phyloP scores from a whole-genome alignment of 2,329 filamentous ascomycete genomes.

The Karstenula rhodostoma region DNA sequence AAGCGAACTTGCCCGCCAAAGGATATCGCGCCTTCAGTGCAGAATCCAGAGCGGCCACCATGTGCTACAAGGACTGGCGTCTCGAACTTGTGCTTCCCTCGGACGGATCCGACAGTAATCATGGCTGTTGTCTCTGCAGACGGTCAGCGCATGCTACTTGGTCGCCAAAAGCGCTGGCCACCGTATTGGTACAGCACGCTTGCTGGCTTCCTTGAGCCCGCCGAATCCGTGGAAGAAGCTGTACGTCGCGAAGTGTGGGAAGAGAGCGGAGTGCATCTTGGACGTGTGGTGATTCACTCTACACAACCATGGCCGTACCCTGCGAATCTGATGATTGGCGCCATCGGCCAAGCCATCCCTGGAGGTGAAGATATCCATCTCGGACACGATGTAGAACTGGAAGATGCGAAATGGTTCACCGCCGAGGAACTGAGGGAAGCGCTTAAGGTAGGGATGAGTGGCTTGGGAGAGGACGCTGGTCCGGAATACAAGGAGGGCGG shows the following conservation, averaged over 20 bases:
- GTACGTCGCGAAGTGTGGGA: slow-evolving; percentile 62
- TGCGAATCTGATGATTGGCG: slow-evolving; percentile 65
- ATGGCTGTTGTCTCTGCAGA: slow-evolving; percentile 88
- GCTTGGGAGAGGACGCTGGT: slow-evolving; percentile 70
- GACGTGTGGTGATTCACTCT: slow-evolving; percentile 59
- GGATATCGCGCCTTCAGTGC: slow-evolving; percentile 63
- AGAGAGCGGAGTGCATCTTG: slow-evolving; percentile 57
- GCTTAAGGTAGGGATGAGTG: slow-evolving; percentile 71
- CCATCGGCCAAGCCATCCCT: slow-evolving; percentile 84
- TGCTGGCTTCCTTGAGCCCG: slow-evolving; percentile 62
- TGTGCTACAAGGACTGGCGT: slow-evolving; percentile 86
- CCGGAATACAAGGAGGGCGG: slow-evolving; percentile 77
- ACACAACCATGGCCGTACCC: slow-evolving; percentile 64
- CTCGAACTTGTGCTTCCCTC: slow-evolving; percentile 90
- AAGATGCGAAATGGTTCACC: slow-evolving; percentile 87
- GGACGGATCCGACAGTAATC: slow-evolving; percentile 94
- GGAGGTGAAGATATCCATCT: slow-evolving; percentile 82
- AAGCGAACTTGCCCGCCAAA: slow-evolving; percentile 81
- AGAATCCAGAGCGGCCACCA: slow-evolving; percentile 64
- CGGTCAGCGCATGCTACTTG: slow-evolving; percentile 79
- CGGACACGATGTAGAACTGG: slow-evolving; percentile 88
- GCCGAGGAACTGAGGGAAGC: slow-evolving; percentile 83
- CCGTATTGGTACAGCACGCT: slow-evolving; percentile 87
- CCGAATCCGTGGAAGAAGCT: slow-evolving; percentile 61
- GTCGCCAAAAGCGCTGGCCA: slow-evolving; percentile 85